These are phyloP conservation scores for Coffea eugenioides DNA, from an alignment of 257 asterid species.

Conservation along the genomic window DNA sequence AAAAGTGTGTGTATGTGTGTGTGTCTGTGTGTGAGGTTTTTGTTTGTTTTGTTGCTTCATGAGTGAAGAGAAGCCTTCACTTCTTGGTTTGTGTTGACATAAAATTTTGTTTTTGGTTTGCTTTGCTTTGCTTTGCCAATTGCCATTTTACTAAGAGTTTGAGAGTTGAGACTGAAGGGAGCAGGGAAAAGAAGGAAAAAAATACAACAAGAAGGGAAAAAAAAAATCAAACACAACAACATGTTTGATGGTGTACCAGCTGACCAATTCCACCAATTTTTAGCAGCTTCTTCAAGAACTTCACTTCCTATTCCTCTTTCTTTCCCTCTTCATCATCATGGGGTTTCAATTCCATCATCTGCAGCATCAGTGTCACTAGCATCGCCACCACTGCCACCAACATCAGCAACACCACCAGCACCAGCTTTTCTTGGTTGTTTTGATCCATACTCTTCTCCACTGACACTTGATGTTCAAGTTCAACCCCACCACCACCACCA, in stretches of 20 bases:
- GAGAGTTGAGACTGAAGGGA: background rate
- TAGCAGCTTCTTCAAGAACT: conserved; percentile 40
- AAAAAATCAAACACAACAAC: conserved; percentile 4
- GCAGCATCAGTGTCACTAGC: background rate
- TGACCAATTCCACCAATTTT: conserved; percentile 56
- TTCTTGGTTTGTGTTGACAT: background rate
- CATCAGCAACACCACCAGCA: conserved; percentile 9
- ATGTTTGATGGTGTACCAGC: conserved; percentile 62
- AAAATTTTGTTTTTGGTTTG: background rate
- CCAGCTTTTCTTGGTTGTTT: conserved; percentile 33
- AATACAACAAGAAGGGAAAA: background rate
- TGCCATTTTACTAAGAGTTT: conserved; percentile 11
- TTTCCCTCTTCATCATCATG: conserved; percentile 36
- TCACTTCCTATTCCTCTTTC: conserved; percentile 39
- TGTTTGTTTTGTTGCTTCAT: background rate
- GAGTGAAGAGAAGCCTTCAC: too few relatives aligned
- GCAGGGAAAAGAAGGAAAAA: conserved; percentile 2
- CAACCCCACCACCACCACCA: conserved; percentile 22
- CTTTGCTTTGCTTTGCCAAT: background rate
- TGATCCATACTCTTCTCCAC: conserved; percentile 39
- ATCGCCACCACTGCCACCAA: background rate
- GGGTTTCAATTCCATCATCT: conserved; percentile 9
- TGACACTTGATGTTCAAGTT: conserved; percentile 11
- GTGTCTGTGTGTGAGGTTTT: conserved; percentile 4
- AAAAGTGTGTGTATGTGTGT: background rate